Evolutionary conservation across 176 grass and related monocot genomes (phyloP).

Genomic region (Aechmea fasciata): DNA sequence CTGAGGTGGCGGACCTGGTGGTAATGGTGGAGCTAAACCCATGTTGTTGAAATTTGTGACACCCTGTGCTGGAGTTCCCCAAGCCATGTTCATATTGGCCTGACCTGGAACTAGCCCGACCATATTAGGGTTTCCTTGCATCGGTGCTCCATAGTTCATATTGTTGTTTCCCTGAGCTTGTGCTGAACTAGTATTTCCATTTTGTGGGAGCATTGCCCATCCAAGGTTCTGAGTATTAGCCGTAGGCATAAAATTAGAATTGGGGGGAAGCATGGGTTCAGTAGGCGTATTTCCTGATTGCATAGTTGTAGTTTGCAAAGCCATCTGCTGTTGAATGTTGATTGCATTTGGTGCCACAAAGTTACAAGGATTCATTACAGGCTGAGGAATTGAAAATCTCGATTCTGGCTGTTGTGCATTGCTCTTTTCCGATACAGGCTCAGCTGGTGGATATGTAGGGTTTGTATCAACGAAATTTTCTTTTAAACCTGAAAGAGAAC

Average conservation of each 20-base stretch:
- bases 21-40: constrained; percentile 40
- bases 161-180: constrained; percentile 33
- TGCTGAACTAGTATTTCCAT: constrained; percentile 34
- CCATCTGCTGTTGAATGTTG: not conserved
- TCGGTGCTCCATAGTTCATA: constrained; percentile 17
- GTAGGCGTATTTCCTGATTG: constrained; percentile 18
- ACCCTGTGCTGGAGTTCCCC: constrained; percentile 43
- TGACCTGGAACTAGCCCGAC: constrained; percentile 42
- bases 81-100: constrained; percentile 51
- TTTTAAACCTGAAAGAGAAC: constrained; percentile 20
- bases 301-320: constrained; percentile 11
- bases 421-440: constrained; percentile 6
- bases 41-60: constrained; percentile 65
- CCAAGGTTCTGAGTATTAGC: constrained; percentile 36
- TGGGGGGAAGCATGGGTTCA: constrained; percentile 27
- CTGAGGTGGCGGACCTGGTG: constrained; percentile 1
- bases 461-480: constrained; percentile 2
- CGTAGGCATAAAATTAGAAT: constrained; percentile 16
- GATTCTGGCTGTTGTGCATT: constrained; percentile 14
- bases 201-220: constrained; percentile 34
- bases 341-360: not conserved
- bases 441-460: constrained; percentile 12
- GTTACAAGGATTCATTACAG: not conserved
- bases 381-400: not conserved
- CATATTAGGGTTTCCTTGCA: constrained; percentile 55